phyloP scores from a whole-genome alignment of 768 basidiomycete species.

The Daedalea quercina region DNA sequence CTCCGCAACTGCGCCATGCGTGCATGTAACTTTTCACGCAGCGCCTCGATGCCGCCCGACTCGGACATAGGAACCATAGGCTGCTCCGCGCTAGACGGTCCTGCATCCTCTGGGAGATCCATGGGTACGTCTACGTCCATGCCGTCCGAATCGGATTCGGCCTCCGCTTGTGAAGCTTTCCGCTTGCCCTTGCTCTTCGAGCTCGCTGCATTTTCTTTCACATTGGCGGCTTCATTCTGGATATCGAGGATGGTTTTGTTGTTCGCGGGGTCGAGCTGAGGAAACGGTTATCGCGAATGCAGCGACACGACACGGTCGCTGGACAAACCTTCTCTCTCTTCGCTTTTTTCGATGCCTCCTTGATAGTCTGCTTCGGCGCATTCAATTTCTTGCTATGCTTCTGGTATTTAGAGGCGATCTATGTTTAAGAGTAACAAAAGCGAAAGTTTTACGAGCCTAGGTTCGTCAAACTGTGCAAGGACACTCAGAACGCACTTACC shows the following conservation, averaged over 20 bases:
- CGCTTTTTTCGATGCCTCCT: slow-evolving; percentile 85
- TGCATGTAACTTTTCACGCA: slow-evolving; percentile 70
- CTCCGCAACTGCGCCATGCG: slow-evolving; percentile 65
- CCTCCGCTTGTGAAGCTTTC: slow-evolving; percentile 31
- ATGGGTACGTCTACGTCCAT: slow-evolving; percentile 36
- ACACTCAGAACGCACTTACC: slow-evolving; percentile 29
- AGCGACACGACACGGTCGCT: background rate
- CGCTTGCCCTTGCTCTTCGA: slow-evolving; percentile 39
- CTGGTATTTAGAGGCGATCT: slow-evolving; percentile 66
- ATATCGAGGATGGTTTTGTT: slow-evolving; percentile 74
- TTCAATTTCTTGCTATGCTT: slow-evolving; percentile 78
- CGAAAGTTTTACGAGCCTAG: background rate
- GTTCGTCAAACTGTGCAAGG: background rate
- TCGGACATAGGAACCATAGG: slow-evolving; percentile 58
- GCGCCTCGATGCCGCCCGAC: slow-evolving; percentile 50
- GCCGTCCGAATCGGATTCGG: slow-evolving; percentile 23
- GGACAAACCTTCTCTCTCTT: slow-evolving; percentile 71
- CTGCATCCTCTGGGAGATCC: slow-evolving; percentile 27
- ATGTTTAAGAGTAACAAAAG: background rate
- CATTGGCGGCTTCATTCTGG: slow-evolving; percentile 45
- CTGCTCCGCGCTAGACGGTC: slow-evolving; percentile 22
- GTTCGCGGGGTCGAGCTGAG: slow-evolving; percentile 90
- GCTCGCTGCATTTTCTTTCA: slow-evolving; percentile 10
- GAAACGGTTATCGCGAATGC: background rate
- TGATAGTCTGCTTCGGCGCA: slow-evolving; percentile 79